Base-by-base conservation (phyloP, 2,329 filamentous ascomycete genomes). In the Scedosporium aurantiacum region DNA sequence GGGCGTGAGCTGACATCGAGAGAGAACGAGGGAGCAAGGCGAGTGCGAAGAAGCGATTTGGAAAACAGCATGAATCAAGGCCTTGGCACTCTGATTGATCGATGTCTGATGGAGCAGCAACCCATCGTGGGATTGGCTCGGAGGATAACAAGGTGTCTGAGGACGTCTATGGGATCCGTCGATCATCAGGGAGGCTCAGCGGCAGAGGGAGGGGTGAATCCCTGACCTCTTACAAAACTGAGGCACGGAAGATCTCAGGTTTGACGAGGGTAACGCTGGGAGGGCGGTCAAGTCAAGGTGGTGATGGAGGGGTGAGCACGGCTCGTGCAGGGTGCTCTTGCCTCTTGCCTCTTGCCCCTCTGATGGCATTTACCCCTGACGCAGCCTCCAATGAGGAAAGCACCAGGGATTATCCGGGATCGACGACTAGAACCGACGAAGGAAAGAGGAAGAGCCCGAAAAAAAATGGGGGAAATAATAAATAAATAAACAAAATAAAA, bases 181-280 rank as follows among this genome's bases (percentile, higher is more conserved):
- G 40, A 59, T 59, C 40, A 25, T 14, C 41, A 43, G 27, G 21
- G 56, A 41, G 56, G 56, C 32, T 58, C 37, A 37, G 32, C 25
- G 41, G 21, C 7, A 4, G 37, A 59, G 10, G 40, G 41, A 59
- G 57, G 57, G 57, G 18, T 21, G 52, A 14, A 60, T 27, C 59
- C 59, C 28, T 61, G 59, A 57, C 59, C 59, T 61, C 59, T 41
- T 43, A 61, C 59, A 56, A 61, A 57, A 37, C 28, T 61, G 59
- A 61, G 50, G 59, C 59, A 61, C 59, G 52, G 59, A 61, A 21
- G 12, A 61, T 61, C 47, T 61, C 59, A 61, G 59, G 32, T 61
- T 25, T 28, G 37, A 23, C 50, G 59, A 57, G 28, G n/a, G 45
- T 50, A 47, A 50, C 18, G 28, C 43, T 43, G 52, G 47, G 3